Evolutionary conservation across 2,329 filamentous ascomycete species (phyloP), one percentile per base, ranked within the genome.

Genomic region (Diaporthe humulicola): DNA sequence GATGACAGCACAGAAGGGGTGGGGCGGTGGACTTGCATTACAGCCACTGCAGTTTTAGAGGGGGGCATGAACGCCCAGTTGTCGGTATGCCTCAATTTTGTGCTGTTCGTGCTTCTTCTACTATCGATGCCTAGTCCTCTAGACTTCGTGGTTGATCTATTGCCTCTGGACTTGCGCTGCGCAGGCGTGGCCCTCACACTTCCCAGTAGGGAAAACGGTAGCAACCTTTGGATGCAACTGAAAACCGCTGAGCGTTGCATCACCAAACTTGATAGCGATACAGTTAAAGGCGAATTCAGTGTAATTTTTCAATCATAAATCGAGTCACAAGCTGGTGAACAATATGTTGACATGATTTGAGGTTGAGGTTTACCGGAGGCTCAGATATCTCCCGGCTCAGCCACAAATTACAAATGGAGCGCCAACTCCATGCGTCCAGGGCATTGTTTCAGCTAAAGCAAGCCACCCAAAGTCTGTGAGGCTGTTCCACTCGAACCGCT

Each of bases 361-460:
- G 15, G 58, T n/a, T 61, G 38, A 42, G 8, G n/a, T 22, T 57
- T 3, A 19, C 1, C 1, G 40, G n/a, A 60, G 22, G 56, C 56
- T 33, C 7, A 33, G 19, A 25, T 40, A 25, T 14, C n/a, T 5
- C 22, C 19, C 25, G 33, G 36, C 57, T 42, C 58, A 61, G 58
- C 58, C 58, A 42, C 38, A 42, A 40, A 48, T 61, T 52, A 4
- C n/a, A 8, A 38, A 38, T 33, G 19, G 22, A 50, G 22, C 28
- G 42, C 42, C 42, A 67, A 50, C 28, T 19, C 30, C 45, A 50
- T 6, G 42, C 28, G 22, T 28, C 7, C 64, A 67, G 64, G 64
- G 64, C 64, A 52, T 25, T 52, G 64, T 67, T 67, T 52, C 45
- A 52, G 64, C 45, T 67, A 28, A 38, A 38, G 33, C 42, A 38